Conservation (phyloP, 805 yeast genomes). For the Hermanozyma aechmeae region DNA sequence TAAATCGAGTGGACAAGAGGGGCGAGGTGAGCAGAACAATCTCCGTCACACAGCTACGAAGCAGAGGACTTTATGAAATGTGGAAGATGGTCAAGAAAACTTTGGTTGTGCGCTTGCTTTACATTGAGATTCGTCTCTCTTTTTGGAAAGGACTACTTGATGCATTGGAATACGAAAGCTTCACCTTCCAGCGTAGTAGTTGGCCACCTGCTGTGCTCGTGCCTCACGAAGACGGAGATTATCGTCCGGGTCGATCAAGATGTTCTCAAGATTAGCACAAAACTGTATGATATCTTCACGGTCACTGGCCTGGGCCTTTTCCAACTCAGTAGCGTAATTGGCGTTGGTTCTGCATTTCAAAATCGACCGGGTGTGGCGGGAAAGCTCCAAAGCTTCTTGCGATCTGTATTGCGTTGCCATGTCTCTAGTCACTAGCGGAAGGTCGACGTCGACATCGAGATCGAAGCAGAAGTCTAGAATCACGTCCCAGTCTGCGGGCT, state of each 20-base stretch:
- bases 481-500: too few relatives aligned
- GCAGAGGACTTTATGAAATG: neutral
- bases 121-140: neutral
- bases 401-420: neutral
- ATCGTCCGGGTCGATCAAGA: too few relatives aligned
- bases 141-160: neutral
- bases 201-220: neutral
- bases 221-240: too few relatives aligned
- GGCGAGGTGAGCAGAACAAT: too few relatives aligned
- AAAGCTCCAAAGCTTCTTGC: neutral
- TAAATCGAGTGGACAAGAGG: neutral
- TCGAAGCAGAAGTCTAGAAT: constrained; percentile 1
- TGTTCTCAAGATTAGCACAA: neutral
- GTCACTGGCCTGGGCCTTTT: neutral
- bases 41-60: neutral
- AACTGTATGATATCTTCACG: neutral
- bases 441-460: constrained; percentile 1
- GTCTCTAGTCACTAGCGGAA: too few relatives aligned
- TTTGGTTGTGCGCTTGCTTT: too few relatives aligned
- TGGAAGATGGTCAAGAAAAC: neutral
- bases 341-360: neutral
- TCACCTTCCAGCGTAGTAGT: neutral
- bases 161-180: neutral
- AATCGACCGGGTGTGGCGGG: neutral
- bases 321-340: neutral